These are phyloP conservation scores for Hypoxylon sp. DNA, from an alignment of 2,329 filamentous ascomycete species.

Conservation along the genomic window DNA sequence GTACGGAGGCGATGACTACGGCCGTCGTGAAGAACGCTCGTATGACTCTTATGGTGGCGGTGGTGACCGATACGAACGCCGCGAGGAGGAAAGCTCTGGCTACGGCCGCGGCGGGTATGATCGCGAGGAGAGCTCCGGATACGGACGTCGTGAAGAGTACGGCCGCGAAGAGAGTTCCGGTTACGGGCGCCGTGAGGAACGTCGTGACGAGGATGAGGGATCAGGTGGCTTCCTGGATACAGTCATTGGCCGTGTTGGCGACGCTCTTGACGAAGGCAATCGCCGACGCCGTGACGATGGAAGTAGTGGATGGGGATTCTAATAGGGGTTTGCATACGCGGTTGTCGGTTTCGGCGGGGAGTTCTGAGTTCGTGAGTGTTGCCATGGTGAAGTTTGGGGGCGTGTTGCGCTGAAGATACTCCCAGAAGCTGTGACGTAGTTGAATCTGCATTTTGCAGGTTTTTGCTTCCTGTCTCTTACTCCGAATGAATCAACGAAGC, in stretches of 20 bases:
- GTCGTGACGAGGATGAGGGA: conserved; percentile 40
- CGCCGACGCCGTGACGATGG: conserved; percentile 43
- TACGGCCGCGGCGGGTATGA: conserved; percentile 37
- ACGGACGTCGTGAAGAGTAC: conserved; percentile 45
- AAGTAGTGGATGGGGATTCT: conserved; percentile 43
- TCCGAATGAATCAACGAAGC: conserved; percentile 22
- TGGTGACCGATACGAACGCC: conserved; percentile 47
- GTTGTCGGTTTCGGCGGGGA: conserved; percentile 11
- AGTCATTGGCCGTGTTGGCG: conserved; percentile 43
- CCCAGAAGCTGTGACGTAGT: conserved; percentile 31
- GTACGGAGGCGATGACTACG: conserved; percentile 14
- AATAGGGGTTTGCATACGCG: conserved; percentile 17
- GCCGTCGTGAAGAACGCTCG: conserved; percentile 33
- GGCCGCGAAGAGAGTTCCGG: conserved; percentile 40
- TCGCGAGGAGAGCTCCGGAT: conserved; percentile 41
- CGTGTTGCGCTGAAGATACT: conserved; percentile 37
- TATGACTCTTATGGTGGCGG: conserved; percentile 19
- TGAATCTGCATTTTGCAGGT: conserved; percentile 13
- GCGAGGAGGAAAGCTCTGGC: conserved; percentile 27
- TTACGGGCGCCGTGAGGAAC: conserved; percentile 38
- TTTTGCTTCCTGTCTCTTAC: conserved; percentile 5
- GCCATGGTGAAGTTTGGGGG: conserved; percentile 12
- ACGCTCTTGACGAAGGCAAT: conserved; percentile 43
- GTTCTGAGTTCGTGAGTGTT: conserved; percentile 11
- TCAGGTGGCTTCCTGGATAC: conserved; percentile 46